Base-by-base conservation (phyloP, 768 basidiomycete genomes). In the Hortiboletus flavorubellus region DNA sequence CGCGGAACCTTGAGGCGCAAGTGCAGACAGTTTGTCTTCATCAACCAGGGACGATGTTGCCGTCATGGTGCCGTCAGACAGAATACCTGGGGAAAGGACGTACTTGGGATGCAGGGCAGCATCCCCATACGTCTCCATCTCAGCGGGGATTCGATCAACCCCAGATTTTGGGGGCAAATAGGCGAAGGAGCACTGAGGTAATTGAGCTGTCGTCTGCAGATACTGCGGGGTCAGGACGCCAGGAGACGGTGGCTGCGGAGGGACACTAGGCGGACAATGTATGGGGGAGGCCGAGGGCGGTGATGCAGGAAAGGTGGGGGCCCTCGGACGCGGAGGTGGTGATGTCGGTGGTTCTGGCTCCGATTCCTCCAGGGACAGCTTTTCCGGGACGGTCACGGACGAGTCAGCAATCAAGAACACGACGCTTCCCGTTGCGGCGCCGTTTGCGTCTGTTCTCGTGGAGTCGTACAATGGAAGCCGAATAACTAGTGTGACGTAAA, bases 381-480 rank as follows among this genome's bases (percentile, higher is more conserved):
- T 63, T 63, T 61, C 68, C 41, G 44, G 43, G 35, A 59, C 49
- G 53, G 53, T 38, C 40, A 58, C 50, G 49, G 59, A 53, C 45
- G 53, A 54, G 57, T 52, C 58, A 56, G 35, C 47, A 54, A 70
- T 66, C 57, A 56, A 56, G 54, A 70, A 64, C 50, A 59, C 60
- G 55, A 68, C 51, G 59, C 56, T 64, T 66, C 68, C 68, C 58
- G 58, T 58, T 58, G 58, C 60, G 37, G 56, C 64, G 56, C 58
- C 59, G 64, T 58, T 64, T 64, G 53, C 21, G 58, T 68, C 66
- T 56, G 68, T 53, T 68, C 49, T 69, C 46, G 59, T 64, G 62
- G 64, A 61, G 62, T 68, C 60, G 55, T 62, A 68, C 62, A 68
- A 70, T 70, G 68, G 68, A 68, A 68, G 68, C 26, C 54, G 66